Percentiles rank a stretch among this genome's conserved stretches.
These are phyloP conservation scores for Raffaelea ambrosiae DNA, from an alignment of 2,329 filamentous ascomycete species.

Conservation along the genomic window DNA sequence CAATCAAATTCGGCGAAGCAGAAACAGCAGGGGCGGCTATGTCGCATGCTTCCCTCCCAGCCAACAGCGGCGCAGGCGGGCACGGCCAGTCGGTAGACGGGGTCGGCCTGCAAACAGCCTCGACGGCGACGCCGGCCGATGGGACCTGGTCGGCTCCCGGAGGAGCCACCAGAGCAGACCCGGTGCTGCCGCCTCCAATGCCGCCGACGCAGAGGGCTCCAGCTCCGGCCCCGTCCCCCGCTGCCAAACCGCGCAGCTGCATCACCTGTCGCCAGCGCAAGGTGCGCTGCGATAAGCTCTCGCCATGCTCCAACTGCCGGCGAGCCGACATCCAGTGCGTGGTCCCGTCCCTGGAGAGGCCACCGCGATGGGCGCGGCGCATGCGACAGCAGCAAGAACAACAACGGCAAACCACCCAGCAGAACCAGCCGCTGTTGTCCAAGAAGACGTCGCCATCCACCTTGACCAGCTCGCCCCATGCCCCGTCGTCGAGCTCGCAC, in stretches of 20 bases:
- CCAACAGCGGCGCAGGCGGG: too few species aligned
- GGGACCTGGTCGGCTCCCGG: too few species aligned
- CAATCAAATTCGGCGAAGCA: too few species aligned
- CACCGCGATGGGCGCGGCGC: slow-evolving; percentile 46
- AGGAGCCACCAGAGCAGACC: too few species aligned
- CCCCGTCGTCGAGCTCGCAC: slow-evolving; percentile 20
- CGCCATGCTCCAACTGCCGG: slow-evolving; percentile 47
- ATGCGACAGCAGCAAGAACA: slow-evolving; percentile 13
- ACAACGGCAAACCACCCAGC: background rate
- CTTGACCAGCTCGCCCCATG: slow-evolving; percentile 26
- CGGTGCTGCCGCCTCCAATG: too few species aligned
- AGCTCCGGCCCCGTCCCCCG: background rate
- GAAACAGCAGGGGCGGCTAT: too few species aligned
- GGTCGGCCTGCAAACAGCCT: too few species aligned
- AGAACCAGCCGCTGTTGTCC: background rate
- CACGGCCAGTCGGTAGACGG: too few species aligned
- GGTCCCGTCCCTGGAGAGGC: slow-evolving; percentile 35
- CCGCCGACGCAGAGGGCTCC: too few species aligned
- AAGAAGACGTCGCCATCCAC: background rate
- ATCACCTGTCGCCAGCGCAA: slow-evolving; percentile 43
- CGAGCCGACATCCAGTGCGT: slow-evolving; percentile 43
- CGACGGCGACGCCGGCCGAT: too few species aligned
- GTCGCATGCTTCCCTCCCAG: too few species aligned
- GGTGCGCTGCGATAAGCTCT: slow-evolving; percentile 47
- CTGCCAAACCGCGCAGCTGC: slow-evolving; percentile 34